Conservation (phyloP, 2,329 filamentous ascomycete species). For the Cladosporium cucumerinum region DNA sequence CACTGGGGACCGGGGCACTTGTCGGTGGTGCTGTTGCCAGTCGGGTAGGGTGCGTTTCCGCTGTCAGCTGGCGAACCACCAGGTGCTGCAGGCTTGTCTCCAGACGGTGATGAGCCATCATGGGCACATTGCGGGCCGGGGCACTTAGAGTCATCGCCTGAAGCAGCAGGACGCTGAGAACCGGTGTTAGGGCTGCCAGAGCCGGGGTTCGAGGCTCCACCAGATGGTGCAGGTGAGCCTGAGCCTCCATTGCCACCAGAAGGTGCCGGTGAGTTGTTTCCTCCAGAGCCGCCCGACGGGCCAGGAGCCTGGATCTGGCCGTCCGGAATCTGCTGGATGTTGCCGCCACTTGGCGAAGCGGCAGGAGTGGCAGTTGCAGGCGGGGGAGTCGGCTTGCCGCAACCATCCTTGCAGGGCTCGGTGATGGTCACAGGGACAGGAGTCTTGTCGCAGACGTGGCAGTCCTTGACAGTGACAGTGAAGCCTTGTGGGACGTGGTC, state of each 20-base stretch:
- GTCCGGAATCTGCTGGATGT: conserved; percentile 19
- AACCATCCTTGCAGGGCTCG: conserved; percentile 33
- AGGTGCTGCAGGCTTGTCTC: not conserved
- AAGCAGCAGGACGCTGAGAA: conserved; percentile 12
- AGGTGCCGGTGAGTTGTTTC: conserved; percentile 12
- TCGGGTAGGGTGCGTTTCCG: conserved; percentile 9
- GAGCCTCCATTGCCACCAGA: not conserved
- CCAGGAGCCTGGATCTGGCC: conserved; percentile 21
- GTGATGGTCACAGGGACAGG: conserved; percentile 35
- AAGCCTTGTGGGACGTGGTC: conserved; percentile 35
- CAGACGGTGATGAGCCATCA: not conserved
- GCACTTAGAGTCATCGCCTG: conserved; percentile 20
- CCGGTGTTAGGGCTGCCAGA: conserved; percentile 11
- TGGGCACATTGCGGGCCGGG: conserved; percentile 26
- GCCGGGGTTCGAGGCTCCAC: conserved; percentile 15
- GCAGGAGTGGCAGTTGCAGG: conserved; percentile 16
- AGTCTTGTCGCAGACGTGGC: conserved; percentile 31
- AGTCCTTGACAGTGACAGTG: conserved; percentile 34
- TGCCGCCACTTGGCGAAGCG: conserved; percentile 14
- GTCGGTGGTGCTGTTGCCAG: conserved; percentile 1
- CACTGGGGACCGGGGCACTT: conserved; percentile 11
- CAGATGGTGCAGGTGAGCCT: conserved; percentile 11
- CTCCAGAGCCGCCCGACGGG: conserved; percentile 18
- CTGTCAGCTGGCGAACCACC: conserved; percentile 4
- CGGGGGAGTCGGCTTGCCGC: conserved; percentile 17